Base-by-base conservation (phyloP, 176 grass and related monocot genomes). In the Musa beccarii region DNA sequence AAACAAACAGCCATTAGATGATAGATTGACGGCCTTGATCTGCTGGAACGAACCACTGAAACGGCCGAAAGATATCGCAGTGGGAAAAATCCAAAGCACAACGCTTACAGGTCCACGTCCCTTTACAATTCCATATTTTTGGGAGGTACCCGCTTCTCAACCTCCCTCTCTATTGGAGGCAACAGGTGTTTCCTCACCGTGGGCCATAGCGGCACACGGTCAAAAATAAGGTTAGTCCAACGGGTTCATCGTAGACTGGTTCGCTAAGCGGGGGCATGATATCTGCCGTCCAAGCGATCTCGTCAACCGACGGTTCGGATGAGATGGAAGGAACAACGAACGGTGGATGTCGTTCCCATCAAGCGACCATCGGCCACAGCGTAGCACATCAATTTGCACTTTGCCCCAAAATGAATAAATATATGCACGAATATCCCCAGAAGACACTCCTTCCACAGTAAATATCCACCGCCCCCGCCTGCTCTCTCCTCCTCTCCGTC, bases 101-200 rank as follows among this genome's bases (percentile, higher is more conserved):
- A 11, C 65, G 12, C 26, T 68, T 4, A 68, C 65, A 34, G 24
- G 65, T 68, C 65, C 65, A 68, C 65, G 65, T 68, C 0, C 22
- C 2, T 64, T 64, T 24, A 14, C 10, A 14, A 57, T 17, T 16
- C 16, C 1, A 57, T 57, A 8, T 16, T 57, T 16, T 6, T 61
- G 19, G 3, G 0, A 0, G 0, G 0, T 43, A 21, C 57, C 57
- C 57, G n/a, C 4, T 17, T 0, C 0, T 0, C 17, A 0, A 61
- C 57, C 57, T 8, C 3, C 57, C 19, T 9, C 0, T 0, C 34
- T 0, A n/a, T n/a, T 61, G 8, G n/a, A 59, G 55, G 55, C 0
- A 16, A 0, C 55, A 59, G 4, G 13, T 17, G 0, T n/a, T 14
- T 0, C 0, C 57, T 3, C 17, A 61, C 34, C 0, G 34, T 43